These are phyloP conservation scores for Lolium rigidum DNA, from an alignment of 176 grass and related monocot species.

Conservation along the genomic window DNA sequence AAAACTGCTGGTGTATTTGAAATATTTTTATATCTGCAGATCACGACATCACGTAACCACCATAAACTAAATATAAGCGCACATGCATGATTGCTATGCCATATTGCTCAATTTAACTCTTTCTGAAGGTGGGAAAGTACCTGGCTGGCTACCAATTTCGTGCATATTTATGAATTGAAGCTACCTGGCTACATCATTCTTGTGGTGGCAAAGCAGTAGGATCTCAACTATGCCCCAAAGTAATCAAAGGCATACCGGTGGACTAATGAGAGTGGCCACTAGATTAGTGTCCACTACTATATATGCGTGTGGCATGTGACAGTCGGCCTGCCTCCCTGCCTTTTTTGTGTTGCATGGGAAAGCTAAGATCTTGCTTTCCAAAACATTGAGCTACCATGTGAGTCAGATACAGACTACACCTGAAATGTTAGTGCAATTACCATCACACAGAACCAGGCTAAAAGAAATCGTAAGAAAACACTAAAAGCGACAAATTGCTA, in stretches of 20 bases:
- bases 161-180: constrained; percentile 22
- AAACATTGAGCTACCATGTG: constrained; percentile 19
- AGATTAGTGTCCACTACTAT: constrained; percentile 49
- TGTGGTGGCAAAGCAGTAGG: constrained; percentile 47
- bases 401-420: constrained; percentile 37
- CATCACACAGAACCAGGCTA: constrained; percentile 39
- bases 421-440: constrained; percentile 34
- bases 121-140: neutral
- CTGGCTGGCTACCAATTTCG: neutral
- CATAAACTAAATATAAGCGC: neutral
- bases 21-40: too few species aligned
- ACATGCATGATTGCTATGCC: neutral
- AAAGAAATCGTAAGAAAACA: constrained; percentile 9
- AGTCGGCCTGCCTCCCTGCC: constrained; percentile 30
- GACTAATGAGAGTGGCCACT: constrained; percentile 52
- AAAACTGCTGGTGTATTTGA: neutral
- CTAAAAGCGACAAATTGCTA: constrained; percentile 15
- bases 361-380: constrained; percentile 37
- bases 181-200: constrained; percentile 26
- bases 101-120: neutral
- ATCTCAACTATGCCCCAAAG: constrained; percentile 44
- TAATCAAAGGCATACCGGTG: constrained; percentile 49
- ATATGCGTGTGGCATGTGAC: constrained; percentile 30
- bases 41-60: neutral
- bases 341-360: constrained; percentile 37